Conservation (phyloP, 2,329 filamentous ascomycete genomes). For the Lasiodiplodia citricola region DNA sequence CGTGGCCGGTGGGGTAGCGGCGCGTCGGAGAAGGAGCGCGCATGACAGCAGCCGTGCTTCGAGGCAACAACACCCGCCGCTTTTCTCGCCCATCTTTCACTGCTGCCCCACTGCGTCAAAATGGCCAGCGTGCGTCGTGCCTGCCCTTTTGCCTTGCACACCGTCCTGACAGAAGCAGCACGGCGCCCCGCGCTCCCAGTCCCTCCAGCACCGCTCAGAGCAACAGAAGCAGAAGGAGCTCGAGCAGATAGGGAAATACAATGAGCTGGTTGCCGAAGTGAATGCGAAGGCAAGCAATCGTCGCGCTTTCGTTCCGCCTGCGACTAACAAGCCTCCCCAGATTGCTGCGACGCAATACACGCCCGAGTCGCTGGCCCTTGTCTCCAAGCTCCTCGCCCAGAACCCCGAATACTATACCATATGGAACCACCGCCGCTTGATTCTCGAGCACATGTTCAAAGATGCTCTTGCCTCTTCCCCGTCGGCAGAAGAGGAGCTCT, state of each 20-base stretch:
- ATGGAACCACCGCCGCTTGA: constrained; percentile 85
- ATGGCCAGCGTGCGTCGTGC: constrained; percentile 50
- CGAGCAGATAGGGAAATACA: constrained; percentile 78
- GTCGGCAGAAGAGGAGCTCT: constrained; percentile 42
- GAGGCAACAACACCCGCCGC: not conserved
- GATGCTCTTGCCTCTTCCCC: constrained; percentile 36
- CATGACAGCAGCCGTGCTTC: not conserved
- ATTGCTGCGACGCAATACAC: constrained; percentile 56
- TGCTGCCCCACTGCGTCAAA: not conserved
- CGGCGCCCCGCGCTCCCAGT: constrained; percentile 71
- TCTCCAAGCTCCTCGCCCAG: constrained; percentile 72
- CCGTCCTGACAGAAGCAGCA: constrained; percentile 62
- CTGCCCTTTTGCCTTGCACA: constrained; percentile 3
- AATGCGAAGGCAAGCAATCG: constrained; percentile 58
- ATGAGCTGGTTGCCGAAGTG: constrained; percentile 70
- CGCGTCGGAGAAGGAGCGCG: constrained; percentile 10
- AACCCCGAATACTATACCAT: constrained; percentile 91
- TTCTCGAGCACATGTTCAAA: constrained; percentile 66
- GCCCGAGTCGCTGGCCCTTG: constrained; percentile 66
- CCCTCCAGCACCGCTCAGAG: constrained; percentile 64
- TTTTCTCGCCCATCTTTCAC: not conserved
- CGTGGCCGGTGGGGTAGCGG: constrained; percentile 19
- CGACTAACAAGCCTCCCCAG: constrained; percentile 34
- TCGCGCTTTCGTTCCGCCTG: not conserved
- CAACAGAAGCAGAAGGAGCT: constrained; percentile 74